Percentiles rank a stretch among this genome's conserved stretches.
These are phyloP conservation scores for Hericium coralloides DNA, from an alignment of 768 basidiomycete species.

Conservation along the genomic window DNA sequence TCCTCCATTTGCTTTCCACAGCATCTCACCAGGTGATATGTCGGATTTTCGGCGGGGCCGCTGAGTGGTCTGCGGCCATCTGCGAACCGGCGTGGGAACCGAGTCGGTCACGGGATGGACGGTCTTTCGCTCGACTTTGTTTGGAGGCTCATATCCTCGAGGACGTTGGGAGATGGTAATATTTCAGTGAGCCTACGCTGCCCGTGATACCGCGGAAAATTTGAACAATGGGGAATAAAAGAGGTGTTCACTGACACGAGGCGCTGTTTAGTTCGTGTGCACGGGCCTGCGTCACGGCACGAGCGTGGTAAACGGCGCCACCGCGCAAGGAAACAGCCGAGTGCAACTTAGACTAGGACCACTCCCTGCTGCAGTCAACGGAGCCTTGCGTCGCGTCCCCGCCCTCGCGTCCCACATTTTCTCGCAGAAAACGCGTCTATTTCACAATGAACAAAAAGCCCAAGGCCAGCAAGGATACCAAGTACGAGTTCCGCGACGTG, in stretches of 20 bases:
- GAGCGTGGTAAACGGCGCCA: neutral
- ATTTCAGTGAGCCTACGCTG: too few species aligned
- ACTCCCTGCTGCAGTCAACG: neutral
- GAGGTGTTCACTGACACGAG: neutral
- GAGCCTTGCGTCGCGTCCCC: neutral
- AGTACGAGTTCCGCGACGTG: conserved; percentile 69
- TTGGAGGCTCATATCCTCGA: too few species aligned
- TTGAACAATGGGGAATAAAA: neutral
- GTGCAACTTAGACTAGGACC: neutral
- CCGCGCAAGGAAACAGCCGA: neutral
- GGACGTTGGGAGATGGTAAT: too few species aligned
- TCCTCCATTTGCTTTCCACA: too few species aligned
- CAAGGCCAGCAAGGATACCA: conserved; percentile 28
- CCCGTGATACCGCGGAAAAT: neutral
- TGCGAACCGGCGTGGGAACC: too few species aligned
- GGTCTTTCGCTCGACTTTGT: too few species aligned
- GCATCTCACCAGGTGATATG: too few species aligned
- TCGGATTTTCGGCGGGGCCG: too few species aligned
- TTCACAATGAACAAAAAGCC: conserved; percentile 26
- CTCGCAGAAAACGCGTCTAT: conserved; percentile 9
- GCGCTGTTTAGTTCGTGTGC: neutral
- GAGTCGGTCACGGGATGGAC: too few species aligned
- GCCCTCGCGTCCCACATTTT: neutral
- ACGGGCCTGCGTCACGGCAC: neutral
- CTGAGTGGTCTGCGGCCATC: too few species aligned